Conservation (phyloP, 208 protist genomes). For the Leishmania mexicana region DNA sequence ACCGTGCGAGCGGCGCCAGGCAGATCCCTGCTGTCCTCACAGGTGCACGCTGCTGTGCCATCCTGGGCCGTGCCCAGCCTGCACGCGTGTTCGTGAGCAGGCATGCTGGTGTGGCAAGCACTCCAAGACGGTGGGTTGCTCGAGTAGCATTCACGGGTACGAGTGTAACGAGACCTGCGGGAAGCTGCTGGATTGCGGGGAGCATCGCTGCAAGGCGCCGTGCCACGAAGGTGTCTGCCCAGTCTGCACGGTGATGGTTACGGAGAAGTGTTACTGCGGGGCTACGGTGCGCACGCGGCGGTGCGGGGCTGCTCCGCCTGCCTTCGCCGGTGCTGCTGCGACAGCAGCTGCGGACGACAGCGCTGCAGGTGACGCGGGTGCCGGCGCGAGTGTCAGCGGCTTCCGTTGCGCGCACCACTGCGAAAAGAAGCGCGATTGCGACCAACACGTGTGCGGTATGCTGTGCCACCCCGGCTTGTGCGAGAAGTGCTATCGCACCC, state of each 20-base stretch:
- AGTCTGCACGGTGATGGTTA: conserved; percentile 65
- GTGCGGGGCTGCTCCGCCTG: conserved; percentile 31
- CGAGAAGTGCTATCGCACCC: conserved; percentile 58
- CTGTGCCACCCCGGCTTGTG: conserved; percentile 83
- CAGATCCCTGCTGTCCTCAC: conserved; percentile 68
- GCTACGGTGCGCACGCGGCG: conserved; percentile 37
- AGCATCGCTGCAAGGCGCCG: conserved; percentile 70
- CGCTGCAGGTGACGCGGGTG: neutral
- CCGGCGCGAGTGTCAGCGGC: neutral
- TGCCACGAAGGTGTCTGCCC: conserved; percentile 92
- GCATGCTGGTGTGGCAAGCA: conserved; percentile 84
- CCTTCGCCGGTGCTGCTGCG: neutral
- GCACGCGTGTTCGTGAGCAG: conserved; percentile 58
- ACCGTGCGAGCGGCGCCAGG: conserved; percentile 56
- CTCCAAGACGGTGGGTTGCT: conserved; percentile 71
- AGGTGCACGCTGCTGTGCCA: conserved; percentile 82
- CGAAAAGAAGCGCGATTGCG: conserved; percentile 73
- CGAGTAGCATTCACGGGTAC: conserved; percentile 69
- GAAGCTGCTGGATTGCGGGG: conserved; percentile 74
- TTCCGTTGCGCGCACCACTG: conserved; percentile 61
- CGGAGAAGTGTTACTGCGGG: conserved; percentile 91
- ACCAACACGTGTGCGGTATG: conserved; percentile 76
- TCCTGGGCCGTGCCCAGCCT: conserved; percentile 78
- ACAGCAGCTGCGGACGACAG: neutral
- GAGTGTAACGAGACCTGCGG: conserved; percentile 77